Conservation (phyloP, 1,139 yeast species). For the Pichia sp. region DNA sequence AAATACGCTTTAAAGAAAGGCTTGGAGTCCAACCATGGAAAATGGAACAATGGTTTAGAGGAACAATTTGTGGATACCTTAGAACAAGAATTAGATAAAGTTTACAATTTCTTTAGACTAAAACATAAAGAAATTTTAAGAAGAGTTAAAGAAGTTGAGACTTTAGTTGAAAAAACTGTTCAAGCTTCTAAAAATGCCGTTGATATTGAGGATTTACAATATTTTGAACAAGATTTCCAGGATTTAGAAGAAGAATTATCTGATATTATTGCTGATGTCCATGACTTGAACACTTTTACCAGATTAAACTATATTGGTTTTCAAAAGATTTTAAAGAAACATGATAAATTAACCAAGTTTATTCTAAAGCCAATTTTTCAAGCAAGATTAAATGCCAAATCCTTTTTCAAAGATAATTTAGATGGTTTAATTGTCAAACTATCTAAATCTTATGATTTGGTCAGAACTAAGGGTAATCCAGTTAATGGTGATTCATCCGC, state of each 20-base stretch:
- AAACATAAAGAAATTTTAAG: constrained; percentile 79
- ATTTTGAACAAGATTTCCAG: constrained; percentile 78
- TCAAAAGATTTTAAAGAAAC: constrained; percentile 92
- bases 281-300: constrained; percentile 89
- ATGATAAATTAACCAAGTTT: constrained; percentile 80
- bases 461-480: constrained; percentile 93
- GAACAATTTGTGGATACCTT: constrained; percentile 69
- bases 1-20: constrained; percentile 73
- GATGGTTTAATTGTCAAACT: constrained; percentile 83
- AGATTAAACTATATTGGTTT: constrained; percentile 93
- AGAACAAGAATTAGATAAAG: constrained; percentile 84
- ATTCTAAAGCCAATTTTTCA: constrained; percentile 86
- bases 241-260: constrained; percentile 86
- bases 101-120: constrained; percentile 81
- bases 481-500: constrained; percentile 91
- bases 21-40: constrained; percentile 34
- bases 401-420: constrained; percentile 91
- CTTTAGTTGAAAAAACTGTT: constrained; percentile 30
- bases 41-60: constrained; percentile 73
- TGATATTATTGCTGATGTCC: constrained; percentile 94
- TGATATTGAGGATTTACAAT: constrained; percentile 32
- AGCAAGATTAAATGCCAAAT: constrained; percentile 85
- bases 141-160: constrained; percentile 75
- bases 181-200: constrained; percentile 27
- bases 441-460: constrained; percentile 84